Evolutionary conservation across 2,329 filamentous ascomycete genomes (phyloP).

Genomic region (Phyllosticta citribraziliensis): DNA sequence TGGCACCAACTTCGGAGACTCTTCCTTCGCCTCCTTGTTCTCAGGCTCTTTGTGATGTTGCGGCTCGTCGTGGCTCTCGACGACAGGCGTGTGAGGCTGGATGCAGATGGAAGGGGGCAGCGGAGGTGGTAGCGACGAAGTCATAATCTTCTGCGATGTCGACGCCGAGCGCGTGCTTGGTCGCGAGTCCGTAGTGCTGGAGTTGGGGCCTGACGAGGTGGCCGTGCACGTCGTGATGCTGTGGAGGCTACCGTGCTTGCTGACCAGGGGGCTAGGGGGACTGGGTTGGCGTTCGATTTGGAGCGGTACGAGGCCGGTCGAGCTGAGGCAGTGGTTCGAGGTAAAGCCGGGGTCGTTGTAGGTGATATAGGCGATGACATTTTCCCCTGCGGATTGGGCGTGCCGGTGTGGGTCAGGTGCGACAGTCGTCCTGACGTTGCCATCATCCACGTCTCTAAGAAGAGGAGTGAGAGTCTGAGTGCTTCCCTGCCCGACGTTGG

Average conservation of each 20-base stretch:
- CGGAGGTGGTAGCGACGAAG: not conserved
- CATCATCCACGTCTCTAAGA: not conserved
- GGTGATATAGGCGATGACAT: not conserved
- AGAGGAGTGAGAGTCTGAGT: not conserved
- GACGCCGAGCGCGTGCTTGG: not conserved
- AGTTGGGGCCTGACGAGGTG: not conserved
- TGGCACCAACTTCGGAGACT: not conserved
- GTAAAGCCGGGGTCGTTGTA: not conserved
- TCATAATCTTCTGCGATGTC: not conserved
- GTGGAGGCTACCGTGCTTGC: constrained; percentile 5
- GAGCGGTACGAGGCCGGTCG: constrained; percentile 7
- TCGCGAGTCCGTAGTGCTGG: not conserved
- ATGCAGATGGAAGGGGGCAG: constrained; percentile 4
- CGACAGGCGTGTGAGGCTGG: constrained; percentile 1
- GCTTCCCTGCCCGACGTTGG: not conserved
- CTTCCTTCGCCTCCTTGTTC: not conserved
- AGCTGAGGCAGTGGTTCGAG: constrained; percentile 1
- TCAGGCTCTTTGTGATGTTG: not conserved
- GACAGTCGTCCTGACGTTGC: not conserved
- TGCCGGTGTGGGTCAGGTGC: not conserved
- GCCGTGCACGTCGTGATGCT: not conserved
- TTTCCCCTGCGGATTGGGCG: not conserved
- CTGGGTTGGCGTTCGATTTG: constrained; percentile 2
- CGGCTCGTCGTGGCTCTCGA: not conserved
- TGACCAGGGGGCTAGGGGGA: constrained; percentile 2